These are phyloP conservation scores for Starmerella bacillaris DNA, from an alignment of 805 yeast genomes.

Conservation along the genomic window DNA sequence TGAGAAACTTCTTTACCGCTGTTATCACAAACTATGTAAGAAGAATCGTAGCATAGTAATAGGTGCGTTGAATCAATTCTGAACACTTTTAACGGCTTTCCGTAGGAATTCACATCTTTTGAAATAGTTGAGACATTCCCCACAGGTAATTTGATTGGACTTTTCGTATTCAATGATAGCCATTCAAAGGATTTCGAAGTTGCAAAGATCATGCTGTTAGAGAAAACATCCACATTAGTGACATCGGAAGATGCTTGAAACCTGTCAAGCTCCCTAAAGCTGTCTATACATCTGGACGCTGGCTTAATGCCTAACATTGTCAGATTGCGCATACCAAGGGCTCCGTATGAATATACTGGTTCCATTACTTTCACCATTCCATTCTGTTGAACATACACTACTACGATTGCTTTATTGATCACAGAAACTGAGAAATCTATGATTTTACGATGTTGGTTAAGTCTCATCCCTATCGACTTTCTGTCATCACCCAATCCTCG, in stretches of 20 bases:
- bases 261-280: conserved; percentile 30
- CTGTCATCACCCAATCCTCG: conserved; percentile 13
- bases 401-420: conserved; percentile 27
- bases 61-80: conserved; percentile 37
- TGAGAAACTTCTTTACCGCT: conserved; percentile 27
- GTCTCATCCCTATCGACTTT: conserved; percentile 30
- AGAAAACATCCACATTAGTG: conserved; percentile 42
- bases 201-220: conserved; percentile 41
- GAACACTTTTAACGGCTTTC: conserved; percentile 30
- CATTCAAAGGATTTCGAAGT: conserved; percentile 51
- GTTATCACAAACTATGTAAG: conserved; percentile 47
- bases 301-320: conserved; percentile 9
- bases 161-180: conserved; percentile 39
- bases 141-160: conserved; percentile 39
- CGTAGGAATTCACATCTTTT: conserved; percentile 18
- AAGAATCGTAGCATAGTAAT: conserved; percentile 49
- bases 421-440: conserved; percentile 30
- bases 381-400: conserved; percentile 40
- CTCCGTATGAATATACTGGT: conserved; percentile 25
- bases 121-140: conserved; percentile 1
- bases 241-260: conserved; percentile 41
- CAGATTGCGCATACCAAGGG: conserved; percentile 10
- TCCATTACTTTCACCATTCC: conserved; percentile 48
- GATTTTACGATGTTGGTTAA: conserved; percentile 27
- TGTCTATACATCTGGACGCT: conserved; percentile 22